These are phyloP conservation scores for Claviceps lovelessii DNA, from an alignment of 2,329 filamentous ascomycete species.

Conservation along the genomic window DNA sequence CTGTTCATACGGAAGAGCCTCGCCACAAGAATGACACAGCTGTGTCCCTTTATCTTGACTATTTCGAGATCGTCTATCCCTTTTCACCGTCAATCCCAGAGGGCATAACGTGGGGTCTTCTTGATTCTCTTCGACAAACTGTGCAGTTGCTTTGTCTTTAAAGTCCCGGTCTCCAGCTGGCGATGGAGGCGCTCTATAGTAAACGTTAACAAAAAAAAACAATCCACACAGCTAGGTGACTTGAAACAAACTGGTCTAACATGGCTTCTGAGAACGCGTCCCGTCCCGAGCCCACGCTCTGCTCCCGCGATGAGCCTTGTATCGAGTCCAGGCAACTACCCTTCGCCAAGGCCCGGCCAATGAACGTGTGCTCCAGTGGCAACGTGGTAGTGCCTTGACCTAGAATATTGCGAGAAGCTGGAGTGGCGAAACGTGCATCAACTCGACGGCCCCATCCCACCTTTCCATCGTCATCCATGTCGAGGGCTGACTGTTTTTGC, in stretches of 20 bases:
- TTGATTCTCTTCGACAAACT: conserved; percentile 21
- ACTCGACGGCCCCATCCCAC: conserved; percentile 16
- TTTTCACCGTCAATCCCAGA: conserved; percentile 29
- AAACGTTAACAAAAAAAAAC: not conserved
- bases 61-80: conserved; percentile 12
- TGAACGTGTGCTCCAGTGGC: conserved; percentile 3
- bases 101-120: conserved; percentile 20
- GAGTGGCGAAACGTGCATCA: conserved; percentile 12
- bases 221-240: too few relatives aligned
- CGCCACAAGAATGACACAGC: conserved; percentile 37
- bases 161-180: not conserved
- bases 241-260: not conserved
- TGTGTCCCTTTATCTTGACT: conserved; percentile 15
- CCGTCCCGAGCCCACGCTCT: not conserved
- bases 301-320: conserved; percentile 1
- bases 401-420: conserved; percentile 11
- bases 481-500: not conserved
- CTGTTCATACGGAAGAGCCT: conserved; percentile 21
- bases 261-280: not conserved
- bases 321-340: conserved; percentile 3
- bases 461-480: conserved; percentile 11
- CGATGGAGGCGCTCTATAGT: not conserved
- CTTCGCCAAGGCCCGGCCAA: conserved; percentile 3
- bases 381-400: not conserved
- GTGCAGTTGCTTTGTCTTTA: conserved; percentile 11